Evolutionary conservation across 2,329 filamentous ascomycete species (phyloP), one percentile per base, ranked within the genome.

Genomic region (Fusarium haematococcum): DNA sequence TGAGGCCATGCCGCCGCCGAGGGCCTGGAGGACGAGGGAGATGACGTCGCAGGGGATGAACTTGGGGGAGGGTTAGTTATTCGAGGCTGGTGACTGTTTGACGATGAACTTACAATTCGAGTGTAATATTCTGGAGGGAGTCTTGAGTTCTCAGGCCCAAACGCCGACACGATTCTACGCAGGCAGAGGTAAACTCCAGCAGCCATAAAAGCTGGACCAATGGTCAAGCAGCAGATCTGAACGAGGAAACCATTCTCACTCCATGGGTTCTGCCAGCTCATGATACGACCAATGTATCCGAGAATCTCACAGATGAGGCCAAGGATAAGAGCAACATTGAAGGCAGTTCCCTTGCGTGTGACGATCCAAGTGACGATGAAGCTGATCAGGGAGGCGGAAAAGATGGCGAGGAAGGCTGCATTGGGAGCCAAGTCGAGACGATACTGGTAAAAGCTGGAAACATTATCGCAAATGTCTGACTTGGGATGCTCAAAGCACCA

Each of bases 31-130:
- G 41, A 91, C 74, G 2, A 93, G 85, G 3, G 90, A 90, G 65
- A 91, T 67, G 37, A 92, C 75, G 79, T 93, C 91, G 82, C 89
- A 91, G 59, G 89, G 85, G 75, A 93, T 89, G 82, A 93, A 93
- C 86, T 87, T 16, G n/a, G 13, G 25, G 2, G 1, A 8, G 8
- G 16, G 43, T 69, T 37, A 62, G 61, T 25, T 58, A 32, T 20
- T 13, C 27, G 8, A 13, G 6, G 6, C 2, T 16, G 14, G 4
- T 16, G 4, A n/a, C 18, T 32, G 1, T 13, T 7, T 14, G 23
- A 25, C 7, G 25, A 7, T 9, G 11, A 45, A 78, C 85, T 76
- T 77, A 88, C 86, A 65, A 88, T 85, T 52, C 86, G 79, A 11
- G 87, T 88, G 71, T 88, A 89, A 63, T 81, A 83, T 67, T 83